Conservation (phyloP, 2,329 filamentous ascomycete species). For the Coniochaeta ligniaria region DNA sequence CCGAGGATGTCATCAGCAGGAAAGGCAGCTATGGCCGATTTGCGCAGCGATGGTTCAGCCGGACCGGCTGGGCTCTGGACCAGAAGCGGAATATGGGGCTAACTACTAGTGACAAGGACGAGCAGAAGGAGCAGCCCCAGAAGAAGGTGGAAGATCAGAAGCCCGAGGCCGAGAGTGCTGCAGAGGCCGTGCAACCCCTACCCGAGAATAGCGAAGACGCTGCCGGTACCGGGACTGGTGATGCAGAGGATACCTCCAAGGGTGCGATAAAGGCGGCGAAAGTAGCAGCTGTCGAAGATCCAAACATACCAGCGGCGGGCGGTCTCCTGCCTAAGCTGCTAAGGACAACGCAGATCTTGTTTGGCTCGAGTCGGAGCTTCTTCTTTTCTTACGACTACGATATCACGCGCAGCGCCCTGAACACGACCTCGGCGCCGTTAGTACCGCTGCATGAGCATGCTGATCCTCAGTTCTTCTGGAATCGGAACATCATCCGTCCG, state of each 20-base stretch:
- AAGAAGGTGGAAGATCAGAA: slow-evolving; percentile 2
- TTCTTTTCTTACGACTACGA: slow-evolving; percentile 96
- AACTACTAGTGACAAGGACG: slow-evolving; percentile 38
- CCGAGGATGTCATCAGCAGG: slow-evolving; percentile 79
- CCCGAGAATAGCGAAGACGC: slow-evolving; percentile 3
- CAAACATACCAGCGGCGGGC: slow-evolving; percentile 23
- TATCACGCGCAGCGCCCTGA: slow-evolving; percentile 61
- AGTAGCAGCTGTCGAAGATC: not conserved
- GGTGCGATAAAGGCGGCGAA: slow-evolving; percentile 1
- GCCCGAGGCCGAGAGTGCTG: not conserved
- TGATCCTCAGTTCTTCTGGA: slow-evolving; percentile 87
- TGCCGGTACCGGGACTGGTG: not conserved
- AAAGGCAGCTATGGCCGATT: slow-evolving; percentile 84
- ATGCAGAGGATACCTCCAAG: slow-evolving; percentile 7
- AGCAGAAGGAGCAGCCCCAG: slow-evolving; percentile 27
- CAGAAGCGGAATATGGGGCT: slow-evolving; percentile 64
- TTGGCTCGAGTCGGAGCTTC: slow-evolving; percentile 76
- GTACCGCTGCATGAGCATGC: slow-evolving; percentile 64
- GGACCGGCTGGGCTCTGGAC: slow-evolving; percentile 70
- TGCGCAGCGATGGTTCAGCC: slow-evolving; percentile 85
- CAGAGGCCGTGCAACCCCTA: not conserved
- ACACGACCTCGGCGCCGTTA: slow-evolving; percentile 28
- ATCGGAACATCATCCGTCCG: slow-evolving; percentile 63
- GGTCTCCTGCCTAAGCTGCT: slow-evolving; percentile 76
- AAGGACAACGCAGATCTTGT: slow-evolving; percentile 75